phyloP scores from a whole-genome alignment of 202 grass and related monocot genomes.

The Cymbopogon flexuosus region DNA sequence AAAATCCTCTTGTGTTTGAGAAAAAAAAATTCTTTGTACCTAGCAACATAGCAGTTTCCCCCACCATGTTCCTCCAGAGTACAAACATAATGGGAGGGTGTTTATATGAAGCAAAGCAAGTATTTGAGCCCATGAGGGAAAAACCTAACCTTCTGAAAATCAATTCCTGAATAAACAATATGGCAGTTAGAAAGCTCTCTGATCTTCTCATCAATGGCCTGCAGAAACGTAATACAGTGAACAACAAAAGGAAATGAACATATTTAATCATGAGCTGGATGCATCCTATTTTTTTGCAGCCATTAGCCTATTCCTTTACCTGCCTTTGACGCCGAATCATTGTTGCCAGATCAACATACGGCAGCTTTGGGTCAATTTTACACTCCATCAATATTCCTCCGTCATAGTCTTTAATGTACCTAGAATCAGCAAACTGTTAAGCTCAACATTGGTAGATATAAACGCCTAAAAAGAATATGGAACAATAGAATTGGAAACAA shows the following conservation, averaged over 20 bases:
- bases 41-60: background rate
- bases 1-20: background rate
- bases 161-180: conserved; percentile 91
- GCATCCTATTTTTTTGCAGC: background rate
- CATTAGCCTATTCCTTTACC: conserved; percentile 43
- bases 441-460: conserved; percentile 15
- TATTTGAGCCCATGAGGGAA: background rate
- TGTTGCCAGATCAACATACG: conserved; percentile 85
- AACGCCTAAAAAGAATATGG: background rate
- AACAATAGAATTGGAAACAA: conserved; percentile 23
- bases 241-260: background rate
- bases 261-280: background rate
- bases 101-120: conserved; percentile 6
- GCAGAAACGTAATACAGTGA: conserved; percentile 31
- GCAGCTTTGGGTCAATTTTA: conserved; percentile 87
- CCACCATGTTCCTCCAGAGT: background rate
- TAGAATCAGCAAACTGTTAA: conserved; percentile 42
- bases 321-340: conserved; percentile 97
- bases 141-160: conserved; percentile 88
- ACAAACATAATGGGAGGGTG: background rate
- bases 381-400: conserved; percentile 99
- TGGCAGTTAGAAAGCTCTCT: conserved; percentile 97
- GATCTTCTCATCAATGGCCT: conserved; percentile 99
- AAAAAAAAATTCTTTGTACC: background rate
- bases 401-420: conserved; percentile 99